These are phyloP conservation scores for Colletotrichum aenigma DNA, from an alignment of 2,329 filamentous ascomycete species.

Conservation along the genomic window DNA sequence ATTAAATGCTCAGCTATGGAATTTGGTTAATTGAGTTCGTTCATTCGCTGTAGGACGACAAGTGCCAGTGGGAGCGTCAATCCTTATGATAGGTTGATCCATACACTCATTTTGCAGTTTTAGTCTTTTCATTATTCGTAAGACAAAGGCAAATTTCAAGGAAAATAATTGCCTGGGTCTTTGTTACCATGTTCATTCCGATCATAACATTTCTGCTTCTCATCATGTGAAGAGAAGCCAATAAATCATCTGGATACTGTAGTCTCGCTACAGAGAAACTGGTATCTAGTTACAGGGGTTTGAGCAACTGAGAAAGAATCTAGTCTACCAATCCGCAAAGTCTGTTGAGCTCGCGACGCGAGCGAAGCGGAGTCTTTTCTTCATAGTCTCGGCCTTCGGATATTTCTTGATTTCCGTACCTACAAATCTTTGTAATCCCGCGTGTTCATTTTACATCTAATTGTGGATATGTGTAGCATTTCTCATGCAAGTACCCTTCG, in stretches of 20 bases:
- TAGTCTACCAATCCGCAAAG: background rate
- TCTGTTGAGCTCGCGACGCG: background rate
- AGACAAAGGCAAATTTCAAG: background rate
- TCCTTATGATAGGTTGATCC: accelerated
- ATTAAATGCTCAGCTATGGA: background rate
- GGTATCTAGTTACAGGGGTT: background rate
- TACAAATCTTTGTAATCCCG: background rate
- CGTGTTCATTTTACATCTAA: background rate
- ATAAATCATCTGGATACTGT: accelerated
- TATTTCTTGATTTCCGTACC: background rate
- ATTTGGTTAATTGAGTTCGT: background rate
- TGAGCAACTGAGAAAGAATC: background rate
- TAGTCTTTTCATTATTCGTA: background rate
- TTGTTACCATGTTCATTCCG: background rate
- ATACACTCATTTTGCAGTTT: background rate
- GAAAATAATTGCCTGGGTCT: background rate
- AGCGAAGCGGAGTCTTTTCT: background rate
- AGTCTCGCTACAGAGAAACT: background rate
- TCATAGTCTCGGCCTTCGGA: background rate
- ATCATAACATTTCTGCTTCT: accelerated
- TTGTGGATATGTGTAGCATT: background rate
- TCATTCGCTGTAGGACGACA: background rate
- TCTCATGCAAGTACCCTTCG: background rate
- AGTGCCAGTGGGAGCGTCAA: background rate
- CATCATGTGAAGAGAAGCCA: background rate